Conservation (phyloP, 2,329 filamentous ascomycete genomes). For the Arthrobotrys sphaeroides region DNA sequence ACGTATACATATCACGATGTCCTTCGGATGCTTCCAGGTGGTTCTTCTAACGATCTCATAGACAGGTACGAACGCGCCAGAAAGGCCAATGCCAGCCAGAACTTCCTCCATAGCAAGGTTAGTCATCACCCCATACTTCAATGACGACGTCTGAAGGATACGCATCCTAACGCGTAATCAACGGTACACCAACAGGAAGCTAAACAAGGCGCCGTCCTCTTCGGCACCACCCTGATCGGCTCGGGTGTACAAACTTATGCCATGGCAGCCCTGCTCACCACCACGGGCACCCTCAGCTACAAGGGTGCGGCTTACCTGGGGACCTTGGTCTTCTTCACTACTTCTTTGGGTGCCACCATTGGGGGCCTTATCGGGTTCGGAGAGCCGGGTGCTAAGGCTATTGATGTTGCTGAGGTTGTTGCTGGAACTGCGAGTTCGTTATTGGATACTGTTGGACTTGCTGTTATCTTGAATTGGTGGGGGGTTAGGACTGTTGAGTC, state of each 20-base stretch:
- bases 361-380: conserved; percentile 47
- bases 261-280: conserved; percentile 89
- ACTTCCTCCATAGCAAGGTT: conserved; percentile 75
- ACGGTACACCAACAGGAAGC: conserved; percentile 78
- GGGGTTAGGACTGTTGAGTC: conserved; percentile 50
- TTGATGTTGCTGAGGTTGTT: conserved; percentile 42
- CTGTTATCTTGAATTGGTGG: conserved; percentile 51
- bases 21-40: not conserved
- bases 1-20: conserved; percentile 75
- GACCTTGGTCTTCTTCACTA: conserved; percentile 38
- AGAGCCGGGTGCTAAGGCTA: conserved; percentile 25
- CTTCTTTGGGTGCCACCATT: conserved; percentile 36
- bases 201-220: conserved; percentile 83
- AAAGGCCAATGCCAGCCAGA: conserved; percentile 90
- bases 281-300: conserved; percentile 92
- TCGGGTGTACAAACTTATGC: conserved; percentile 89
- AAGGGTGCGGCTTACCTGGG: conserved; percentile 95
- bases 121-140: not conserved
- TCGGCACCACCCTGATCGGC: conserved; percentile 88
- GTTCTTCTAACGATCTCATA: conserved; percentile 4
- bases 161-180: not conserved
- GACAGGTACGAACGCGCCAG: conserved; percentile 68
- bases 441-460: conserved; percentile 50
- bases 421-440: conserved; percentile 46
- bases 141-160: not conserved